These are phyloP conservation scores for Apiotrichum porosum DNA, from an alignment of 1,284 basidiomycete species.

Conservation along the genomic window DNA sequence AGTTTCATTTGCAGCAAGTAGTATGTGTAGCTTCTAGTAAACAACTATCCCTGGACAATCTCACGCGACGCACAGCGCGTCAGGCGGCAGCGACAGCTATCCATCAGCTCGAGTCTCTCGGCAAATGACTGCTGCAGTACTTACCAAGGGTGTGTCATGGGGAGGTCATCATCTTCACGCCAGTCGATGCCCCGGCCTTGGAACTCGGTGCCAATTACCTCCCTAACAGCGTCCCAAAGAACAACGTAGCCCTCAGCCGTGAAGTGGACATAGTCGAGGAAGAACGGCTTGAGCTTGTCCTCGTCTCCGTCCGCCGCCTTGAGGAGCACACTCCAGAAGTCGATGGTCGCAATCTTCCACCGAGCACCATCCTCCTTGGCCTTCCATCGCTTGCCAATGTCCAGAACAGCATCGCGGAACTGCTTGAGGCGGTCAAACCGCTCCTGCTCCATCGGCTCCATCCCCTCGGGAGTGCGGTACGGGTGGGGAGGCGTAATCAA, in stretches of 20 bases:
- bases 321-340: conserved; percentile 65
- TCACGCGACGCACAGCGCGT: too few species aligned
- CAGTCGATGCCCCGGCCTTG: conserved; percentile 34
- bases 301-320: conserved; percentile 36
- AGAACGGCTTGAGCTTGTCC: background rate
- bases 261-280: conserved; percentile 68
- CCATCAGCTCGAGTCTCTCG: too few species aligned
- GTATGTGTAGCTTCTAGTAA: too few species aligned
- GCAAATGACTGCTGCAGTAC: too few species aligned
- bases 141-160: background rate
- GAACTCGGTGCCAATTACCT: conserved; percentile 57
- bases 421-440: conserved; percentile 52
- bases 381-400: conserved; percentile 55
- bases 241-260: conserved; percentile 67
- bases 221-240: conserved; percentile 60
- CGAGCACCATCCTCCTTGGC: conserved; percentile 5
- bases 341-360: conserved; percentile 56
- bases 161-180: conserved; percentile 27
- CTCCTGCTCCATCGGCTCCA: too few species aligned
- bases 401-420: conserved; percentile 65
- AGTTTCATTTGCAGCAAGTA: too few species aligned
- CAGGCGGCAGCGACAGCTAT: too few species aligned
- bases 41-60: too few species aligned
- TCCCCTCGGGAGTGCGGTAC: conserved; percentile 41
- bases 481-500: conserved; percentile 67